phyloP scores from a whole-genome alignment of 441 rosid species.

The Populus hybrid region DNA sequence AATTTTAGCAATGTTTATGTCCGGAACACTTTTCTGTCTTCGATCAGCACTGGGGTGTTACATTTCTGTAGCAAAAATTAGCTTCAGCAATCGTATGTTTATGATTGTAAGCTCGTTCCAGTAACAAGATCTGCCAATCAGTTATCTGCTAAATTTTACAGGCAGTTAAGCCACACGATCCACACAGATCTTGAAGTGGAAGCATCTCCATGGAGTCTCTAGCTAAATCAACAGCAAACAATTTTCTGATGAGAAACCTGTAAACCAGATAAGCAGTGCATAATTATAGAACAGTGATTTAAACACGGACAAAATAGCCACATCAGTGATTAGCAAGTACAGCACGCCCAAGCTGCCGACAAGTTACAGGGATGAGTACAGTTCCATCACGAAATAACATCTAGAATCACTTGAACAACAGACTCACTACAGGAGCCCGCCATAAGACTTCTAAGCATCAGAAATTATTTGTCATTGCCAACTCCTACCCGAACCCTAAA shows the following conservation, averaged over 20 bases:
- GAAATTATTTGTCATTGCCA: not conserved
- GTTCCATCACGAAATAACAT: not conserved
- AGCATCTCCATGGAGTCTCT: not conserved
- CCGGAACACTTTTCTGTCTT: not conserved
- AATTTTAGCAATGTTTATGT: no score
- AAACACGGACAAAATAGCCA: not conserved
- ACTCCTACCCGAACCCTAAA: not conserved
- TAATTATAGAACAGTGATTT: not conserved
- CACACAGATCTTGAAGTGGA: not conserved
- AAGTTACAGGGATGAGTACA: not conserved
- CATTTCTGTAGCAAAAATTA: constrained; percentile 16
- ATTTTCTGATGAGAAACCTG: constrained; percentile 17
- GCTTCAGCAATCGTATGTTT: constrained; percentile 2
- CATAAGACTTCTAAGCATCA: not conserved
- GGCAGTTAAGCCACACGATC: not conserved
- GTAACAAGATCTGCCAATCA: constrained; percentile 7
- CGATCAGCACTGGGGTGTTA: constrained; percentile 4
- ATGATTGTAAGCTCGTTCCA: constrained; percentile 4
- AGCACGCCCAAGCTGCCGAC: not conserved
- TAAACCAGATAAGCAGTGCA: not conserved
- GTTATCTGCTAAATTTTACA: constrained; percentile 6
- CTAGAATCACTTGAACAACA: not conserved
- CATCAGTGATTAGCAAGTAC: not conserved
- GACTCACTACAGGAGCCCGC: not conserved
- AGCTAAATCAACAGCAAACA: constrained; percentile 6